phyloP scores from a whole-genome alignment of 768 basidiomycete species.

The Leccinum broughii region DNA sequence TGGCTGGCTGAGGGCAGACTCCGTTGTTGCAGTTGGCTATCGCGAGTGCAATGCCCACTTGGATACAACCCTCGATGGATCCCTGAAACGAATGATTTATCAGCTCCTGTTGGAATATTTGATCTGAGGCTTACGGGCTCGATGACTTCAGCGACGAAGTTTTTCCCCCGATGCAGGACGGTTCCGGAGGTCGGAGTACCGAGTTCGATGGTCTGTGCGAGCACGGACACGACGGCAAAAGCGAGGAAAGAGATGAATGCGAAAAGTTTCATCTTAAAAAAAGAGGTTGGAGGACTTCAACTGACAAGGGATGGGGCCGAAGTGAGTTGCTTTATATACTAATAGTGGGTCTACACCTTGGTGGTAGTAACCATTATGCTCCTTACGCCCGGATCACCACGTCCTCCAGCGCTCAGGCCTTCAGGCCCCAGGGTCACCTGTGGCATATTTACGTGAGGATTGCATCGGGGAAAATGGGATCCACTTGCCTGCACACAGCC shows the following conservation, averaged over 20 bases:
- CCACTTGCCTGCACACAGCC: not conserved
- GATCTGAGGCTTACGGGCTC: slow-evolving; percentile 20
- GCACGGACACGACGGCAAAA: slow-evolving; percentile 7
- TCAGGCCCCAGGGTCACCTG: not conserved
- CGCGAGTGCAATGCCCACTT: slow-evolving; percentile 35
- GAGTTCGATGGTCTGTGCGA: slow-evolving; percentile 32
- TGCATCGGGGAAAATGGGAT: not conserved
- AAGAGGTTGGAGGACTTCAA: not conserved
- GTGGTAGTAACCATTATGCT: not conserved
- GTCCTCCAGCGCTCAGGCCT: too few relatives aligned
- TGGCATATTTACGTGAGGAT: not conserved
- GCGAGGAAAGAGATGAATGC: slow-evolving; percentile 7
- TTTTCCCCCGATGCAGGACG: slow-evolving; percentile 16
- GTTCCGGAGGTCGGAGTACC: slow-evolving; percentile 24
- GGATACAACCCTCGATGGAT: slow-evolving; percentile 21
- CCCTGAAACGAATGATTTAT: slow-evolving; percentile 6
- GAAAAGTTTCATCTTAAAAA: slow-evolving; percentile 21
- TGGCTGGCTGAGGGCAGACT: slow-evolving; percentile 22
- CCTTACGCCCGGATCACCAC: not conserved
- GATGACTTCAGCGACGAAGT: slow-evolving; percentile 21
- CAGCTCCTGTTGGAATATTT: not conserved
- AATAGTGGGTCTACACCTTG: not conserved
- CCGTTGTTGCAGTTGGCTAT: slow-evolving; percentile 22
- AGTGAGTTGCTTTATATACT: slow-evolving; percentile 6
- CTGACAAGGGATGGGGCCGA: not conserved